phyloP scores from a whole-genome alignment of 2,329 filamentous ascomycete genomes.

The Aspergillus texensis region DNA sequence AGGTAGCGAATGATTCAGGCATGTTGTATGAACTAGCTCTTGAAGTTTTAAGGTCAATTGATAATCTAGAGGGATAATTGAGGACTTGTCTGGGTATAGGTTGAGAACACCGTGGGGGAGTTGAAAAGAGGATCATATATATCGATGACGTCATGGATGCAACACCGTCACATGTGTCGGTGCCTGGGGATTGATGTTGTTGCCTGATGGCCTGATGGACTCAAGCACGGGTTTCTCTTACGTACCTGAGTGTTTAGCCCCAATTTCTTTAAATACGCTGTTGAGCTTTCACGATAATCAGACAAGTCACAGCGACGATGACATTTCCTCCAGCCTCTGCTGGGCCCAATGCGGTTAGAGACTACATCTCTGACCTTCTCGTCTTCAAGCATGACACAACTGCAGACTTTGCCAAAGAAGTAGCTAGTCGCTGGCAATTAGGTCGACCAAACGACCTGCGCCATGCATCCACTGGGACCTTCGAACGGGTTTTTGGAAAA shows the following conservation, averaged over 20 bases:
- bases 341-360: constrained; percentile 3
- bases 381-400: background rate
- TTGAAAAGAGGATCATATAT: background rate
- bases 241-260: background rate
- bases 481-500: background rate
- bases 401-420: background rate
- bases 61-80: background rate
- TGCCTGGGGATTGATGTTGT: background rate
- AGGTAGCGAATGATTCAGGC: constrained; percentile 50
- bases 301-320: background rate
- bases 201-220: background rate
- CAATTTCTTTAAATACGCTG: background rate
- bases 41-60: background rate
- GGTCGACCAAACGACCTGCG: constrained; percentile 4
- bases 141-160: background rate
- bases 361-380: background rate
- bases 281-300: background rate
- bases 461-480: background rate
- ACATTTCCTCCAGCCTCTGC: background rate
- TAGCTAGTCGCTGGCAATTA: background rate
- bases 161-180: background rate
- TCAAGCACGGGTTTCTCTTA: background rate
- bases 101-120: background rate
- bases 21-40: constrained; percentile 12
- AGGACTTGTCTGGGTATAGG: background rate